A percentile compares a stretch with the other conserved stretches of the same genome.
phyloP scores from a whole-genome alignment of 306 rosid species.

The Vachellia pachyceras region DNA sequence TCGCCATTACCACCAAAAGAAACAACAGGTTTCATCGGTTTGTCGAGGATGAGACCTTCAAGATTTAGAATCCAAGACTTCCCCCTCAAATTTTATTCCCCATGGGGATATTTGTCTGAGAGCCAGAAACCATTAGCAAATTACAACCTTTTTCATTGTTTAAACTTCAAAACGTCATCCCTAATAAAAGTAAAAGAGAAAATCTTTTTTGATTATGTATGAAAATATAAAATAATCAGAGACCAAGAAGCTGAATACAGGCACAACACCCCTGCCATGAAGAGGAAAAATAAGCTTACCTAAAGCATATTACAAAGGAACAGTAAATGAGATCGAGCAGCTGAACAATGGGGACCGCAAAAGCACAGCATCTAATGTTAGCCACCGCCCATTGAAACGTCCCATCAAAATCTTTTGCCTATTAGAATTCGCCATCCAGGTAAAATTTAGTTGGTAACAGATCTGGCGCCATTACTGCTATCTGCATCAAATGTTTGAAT shows the following conservation, averaged over 20 bases:
- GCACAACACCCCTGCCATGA: neutral
- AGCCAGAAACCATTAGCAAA: neutral
- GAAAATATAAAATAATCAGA: neutral
- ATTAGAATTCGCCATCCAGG: conserved; percentile 1
- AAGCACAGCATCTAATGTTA: neutral
- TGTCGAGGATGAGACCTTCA: neutral
- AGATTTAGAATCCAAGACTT: neutral
- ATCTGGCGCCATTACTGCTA: neutral
- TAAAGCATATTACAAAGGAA: neutral
- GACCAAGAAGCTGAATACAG: neutral
- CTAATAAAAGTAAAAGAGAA: neutral
- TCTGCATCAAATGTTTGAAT: neutral
- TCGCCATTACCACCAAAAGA: neutral
- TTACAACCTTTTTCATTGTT: neutral
- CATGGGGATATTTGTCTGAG: neutral
- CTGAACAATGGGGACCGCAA: neutral
- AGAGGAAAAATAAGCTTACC: neutral
- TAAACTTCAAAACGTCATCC: neutral
- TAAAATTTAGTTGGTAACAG: neutral
- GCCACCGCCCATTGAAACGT: neutral
- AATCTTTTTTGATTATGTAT: neutral
- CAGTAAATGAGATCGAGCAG: neutral
- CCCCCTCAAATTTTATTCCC: neutral
- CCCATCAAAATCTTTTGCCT: neutral
- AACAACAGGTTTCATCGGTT: neutral